Conservation (phyloP, 2,329 filamentous ascomycete genomes). For the Alternaria brassicae region DNA sequence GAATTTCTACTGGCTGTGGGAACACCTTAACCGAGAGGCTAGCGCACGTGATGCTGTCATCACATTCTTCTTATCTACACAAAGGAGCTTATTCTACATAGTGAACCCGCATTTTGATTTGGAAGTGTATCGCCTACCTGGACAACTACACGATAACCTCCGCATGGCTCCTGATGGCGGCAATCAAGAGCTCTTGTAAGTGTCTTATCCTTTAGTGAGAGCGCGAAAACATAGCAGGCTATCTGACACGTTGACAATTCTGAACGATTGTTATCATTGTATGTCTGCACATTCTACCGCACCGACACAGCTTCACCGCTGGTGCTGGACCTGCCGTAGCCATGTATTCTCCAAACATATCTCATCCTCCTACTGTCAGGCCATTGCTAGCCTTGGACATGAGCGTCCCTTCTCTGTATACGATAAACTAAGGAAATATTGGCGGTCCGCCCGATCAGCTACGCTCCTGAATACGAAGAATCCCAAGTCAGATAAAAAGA, state of each 20-base stretch:
- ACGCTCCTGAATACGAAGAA: conserved; percentile 13
- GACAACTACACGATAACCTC: too few relatives aligned
- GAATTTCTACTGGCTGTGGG: conserved; percentile 23
- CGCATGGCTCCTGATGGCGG: too few relatives aligned
- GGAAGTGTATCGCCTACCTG: too few relatives aligned
- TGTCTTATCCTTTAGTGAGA: background rate
- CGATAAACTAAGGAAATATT: conserved; percentile 18
- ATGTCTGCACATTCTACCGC: conserved; percentile 26
- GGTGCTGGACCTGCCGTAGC: conserved; percentile 30
- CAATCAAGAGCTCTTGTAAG: too few relatives aligned
- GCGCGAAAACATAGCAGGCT: background rate
- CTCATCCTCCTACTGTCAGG: conserved; percentile 14
- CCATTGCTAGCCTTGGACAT: conserved; percentile 20
- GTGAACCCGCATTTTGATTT: too few relatives aligned
- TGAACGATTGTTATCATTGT: conserved; percentile 21
- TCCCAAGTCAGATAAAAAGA: conserved; percentile 2
- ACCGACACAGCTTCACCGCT: conserved; percentile 10
- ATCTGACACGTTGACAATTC: background rate
- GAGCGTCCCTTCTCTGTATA: conserved; percentile 13
- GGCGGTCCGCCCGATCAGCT: conserved; percentile 12
- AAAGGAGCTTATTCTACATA: background rate
- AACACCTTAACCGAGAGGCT: conserved; percentile 1
- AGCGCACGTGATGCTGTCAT: background rate
- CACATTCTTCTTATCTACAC: background rate
- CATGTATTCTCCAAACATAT: conserved; percentile 16